A percentile compares a stretch with the other conserved stretches of the same genome.
Conservation (phyloP, 2,329 filamentous ascomycete species). For the Biscogniauxia marginata region DNA sequence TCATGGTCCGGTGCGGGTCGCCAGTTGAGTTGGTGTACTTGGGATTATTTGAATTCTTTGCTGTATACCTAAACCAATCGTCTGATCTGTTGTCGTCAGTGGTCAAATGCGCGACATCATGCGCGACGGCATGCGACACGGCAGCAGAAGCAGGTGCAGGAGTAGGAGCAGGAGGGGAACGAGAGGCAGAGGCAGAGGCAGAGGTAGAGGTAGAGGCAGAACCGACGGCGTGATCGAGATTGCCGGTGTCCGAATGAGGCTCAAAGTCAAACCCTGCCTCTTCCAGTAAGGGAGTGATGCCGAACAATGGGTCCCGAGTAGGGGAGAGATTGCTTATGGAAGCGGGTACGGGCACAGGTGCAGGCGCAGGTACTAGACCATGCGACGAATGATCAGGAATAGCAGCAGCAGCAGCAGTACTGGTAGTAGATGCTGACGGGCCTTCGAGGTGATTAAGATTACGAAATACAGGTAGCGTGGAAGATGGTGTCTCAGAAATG, state of each 20-base stretch:
- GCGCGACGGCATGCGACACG: slow-evolving; percentile 20
- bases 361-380: background rate
- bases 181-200: slow-evolving; percentile 16
- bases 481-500: slow-evolving; percentile 30
- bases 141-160: slow-evolving; percentile 17
- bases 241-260: background rate
- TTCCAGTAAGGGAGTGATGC: background rate
- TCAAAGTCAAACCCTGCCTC: background rate
- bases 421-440: background rate
- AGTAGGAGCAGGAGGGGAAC: slow-evolving; percentile 10
- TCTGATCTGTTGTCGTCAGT: slow-evolving; percentile 28
- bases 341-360: too few relatives aligned
- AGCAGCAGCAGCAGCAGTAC: background rate
- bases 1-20: slow-evolving; percentile 25
- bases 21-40: slow-evolving; percentile 26
- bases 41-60: slow-evolving; percentile 19
- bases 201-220: slow-evolving; percentile 9
- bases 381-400: background rate
- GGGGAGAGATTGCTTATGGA: background rate
- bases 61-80: slow-evolving; percentile 35
- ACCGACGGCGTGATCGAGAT: slow-evolving; percentile 28
- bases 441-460: slow-evolving; percentile 9
- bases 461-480: slow-evolving; percentile 15
- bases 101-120: slow-evolving; percentile 30
- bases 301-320: background rate